phyloP scores from a whole-genome alignment of 768 basidiomycete genomes.

The Mycena pura region DNA sequence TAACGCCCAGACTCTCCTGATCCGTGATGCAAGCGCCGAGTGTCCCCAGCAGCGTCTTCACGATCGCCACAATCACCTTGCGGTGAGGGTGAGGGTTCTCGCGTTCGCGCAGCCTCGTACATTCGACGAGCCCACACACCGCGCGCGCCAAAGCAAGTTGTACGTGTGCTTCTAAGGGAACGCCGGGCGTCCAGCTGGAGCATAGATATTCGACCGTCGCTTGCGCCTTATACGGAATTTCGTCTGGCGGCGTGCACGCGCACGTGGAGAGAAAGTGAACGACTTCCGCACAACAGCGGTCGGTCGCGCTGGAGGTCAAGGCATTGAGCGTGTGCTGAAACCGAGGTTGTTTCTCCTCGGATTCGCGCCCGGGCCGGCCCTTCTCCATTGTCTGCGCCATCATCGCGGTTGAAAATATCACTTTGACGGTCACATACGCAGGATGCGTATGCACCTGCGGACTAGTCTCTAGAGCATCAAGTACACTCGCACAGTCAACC shows the following conservation, averaged over 20 bases:
- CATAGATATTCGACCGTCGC: not conserved
- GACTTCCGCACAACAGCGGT: not conserved
- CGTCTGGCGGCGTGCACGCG: not conserved
- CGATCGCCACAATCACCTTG: too few species aligned
- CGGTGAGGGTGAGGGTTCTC: too few species aligned
- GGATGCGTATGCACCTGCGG: not conserved
- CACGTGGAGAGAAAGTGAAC: not conserved
- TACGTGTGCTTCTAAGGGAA: not conserved
- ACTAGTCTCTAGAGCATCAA: not conserved
- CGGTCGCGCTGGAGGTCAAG: not conserved
- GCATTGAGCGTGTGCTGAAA: not conserved
- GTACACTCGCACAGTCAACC: not conserved
- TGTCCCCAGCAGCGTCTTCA: too few species aligned
- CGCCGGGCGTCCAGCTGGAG: not conserved
- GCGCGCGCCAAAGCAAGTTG: not conserved
- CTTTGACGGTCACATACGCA: not conserved
- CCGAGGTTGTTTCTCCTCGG: not conserved
- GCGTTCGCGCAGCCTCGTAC: too few species aligned
- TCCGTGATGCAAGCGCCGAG: too few species aligned
- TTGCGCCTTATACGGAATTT: not conserved
- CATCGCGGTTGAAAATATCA: not conserved
- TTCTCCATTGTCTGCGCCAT: too few species aligned
- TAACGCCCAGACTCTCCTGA: too few species aligned
- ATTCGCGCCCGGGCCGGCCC: too few species aligned
- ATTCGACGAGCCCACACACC: not conserved